Conservation (phyloP, 78 protist genomes). For the Salpingoeca rosetta region DNA sequence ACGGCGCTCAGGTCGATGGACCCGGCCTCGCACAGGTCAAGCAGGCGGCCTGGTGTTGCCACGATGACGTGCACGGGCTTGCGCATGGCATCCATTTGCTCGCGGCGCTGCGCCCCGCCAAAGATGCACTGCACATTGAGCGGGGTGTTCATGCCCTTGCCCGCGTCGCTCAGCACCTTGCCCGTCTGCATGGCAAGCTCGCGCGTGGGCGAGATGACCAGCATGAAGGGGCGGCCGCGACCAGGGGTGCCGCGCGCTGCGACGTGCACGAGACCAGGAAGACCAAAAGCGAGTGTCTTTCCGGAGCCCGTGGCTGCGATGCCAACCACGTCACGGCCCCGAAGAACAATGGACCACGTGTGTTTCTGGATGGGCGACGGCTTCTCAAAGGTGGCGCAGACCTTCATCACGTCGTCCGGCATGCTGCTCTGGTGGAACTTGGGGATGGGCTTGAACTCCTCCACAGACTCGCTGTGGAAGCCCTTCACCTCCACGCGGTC, state of each 20-base stretch:
- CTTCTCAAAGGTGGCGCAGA: conserved; percentile 25
- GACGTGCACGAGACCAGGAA: conserved; percentile 75
- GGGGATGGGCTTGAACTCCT: conserved; percentile 24
- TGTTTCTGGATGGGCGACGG: conserved; percentile 70
- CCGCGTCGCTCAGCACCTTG: background rate
- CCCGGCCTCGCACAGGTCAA: conserved; percentile 34
- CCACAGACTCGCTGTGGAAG: background rate
- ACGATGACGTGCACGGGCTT: conserved; percentile 34
- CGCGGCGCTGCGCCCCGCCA: conserved; percentile 50
- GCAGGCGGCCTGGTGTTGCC: conserved; percentile 69
- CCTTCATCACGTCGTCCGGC: background rate
- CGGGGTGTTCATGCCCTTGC: background rate
- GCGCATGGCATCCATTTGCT: conserved; percentile 15
- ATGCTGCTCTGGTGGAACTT: conserved; percentile 24
- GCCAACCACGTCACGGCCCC: conserved; percentile 93
- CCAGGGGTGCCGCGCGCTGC: conserved; percentile 35
- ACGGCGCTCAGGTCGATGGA: background rate
- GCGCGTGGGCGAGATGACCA: conserved; percentile 76
- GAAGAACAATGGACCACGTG: conserved; percentile 60
- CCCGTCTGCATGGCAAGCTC: conserved; percentile 70
- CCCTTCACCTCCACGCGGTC: background rate
- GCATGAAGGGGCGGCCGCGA: conserved; percentile 60
- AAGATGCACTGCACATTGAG: conserved; percentile 18
- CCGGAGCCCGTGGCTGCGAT: conserved; percentile 95
- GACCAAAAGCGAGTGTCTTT: conserved; percentile 85